phyloP scores from a whole-genome alignment of 495 filamentous ascomycete species.

The Penicillium fimorum region DNA sequence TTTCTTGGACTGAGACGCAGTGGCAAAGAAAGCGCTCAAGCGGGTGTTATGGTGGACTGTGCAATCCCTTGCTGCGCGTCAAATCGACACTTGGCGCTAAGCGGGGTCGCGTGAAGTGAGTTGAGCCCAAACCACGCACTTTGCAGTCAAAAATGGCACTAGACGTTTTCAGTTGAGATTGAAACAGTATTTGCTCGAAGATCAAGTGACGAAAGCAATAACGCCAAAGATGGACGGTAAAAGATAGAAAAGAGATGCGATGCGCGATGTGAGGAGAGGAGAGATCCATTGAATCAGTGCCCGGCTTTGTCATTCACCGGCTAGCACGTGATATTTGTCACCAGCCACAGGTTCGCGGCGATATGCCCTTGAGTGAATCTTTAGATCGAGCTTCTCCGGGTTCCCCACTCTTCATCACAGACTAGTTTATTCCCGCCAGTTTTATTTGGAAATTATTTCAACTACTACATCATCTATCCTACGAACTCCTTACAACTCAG shows the following conservation, averaged over 20 bases:
- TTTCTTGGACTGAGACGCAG: conserved; percentile 4
- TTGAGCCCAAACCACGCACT: conserved; percentile 7
- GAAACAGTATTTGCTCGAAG: not conserved
- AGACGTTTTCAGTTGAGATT: not conserved
- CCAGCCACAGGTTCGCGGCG: conserved; percentile 16
- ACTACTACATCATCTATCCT: not conserved
- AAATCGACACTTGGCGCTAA: conserved; percentile 29
- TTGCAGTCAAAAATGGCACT: not conserved
- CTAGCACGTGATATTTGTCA: conserved; percentile 6
- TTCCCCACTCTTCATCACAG: conserved; percentile 27
- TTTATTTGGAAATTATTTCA: conserved; percentile 7
- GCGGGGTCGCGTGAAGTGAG: conserved; percentile 37
- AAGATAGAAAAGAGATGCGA: conserved; percentile 11
- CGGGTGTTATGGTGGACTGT: conserved; percentile 18
- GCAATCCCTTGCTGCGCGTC: conserved; percentile 31
- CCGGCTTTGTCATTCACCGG: conserved; percentile 5
- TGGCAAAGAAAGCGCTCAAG: conserved; percentile 20
- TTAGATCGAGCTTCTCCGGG: conserved; percentile 29
- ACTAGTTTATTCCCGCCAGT: conserved; percentile 8
- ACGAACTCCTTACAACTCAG: not conserved
- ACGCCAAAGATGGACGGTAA: conserved; percentile 17
- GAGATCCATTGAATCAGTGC: conserved; percentile 17
- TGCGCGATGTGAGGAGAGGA: conserved; percentile 5
- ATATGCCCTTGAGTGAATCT: conserved; percentile 9
- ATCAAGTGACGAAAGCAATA: conserved; percentile 8